A percentile compares a stretch with the other conserved stretches of the same genome.
phyloP scores from a whole-genome alignment of 805 yeast species.

The Metschnikowia cubensis region DNA sequence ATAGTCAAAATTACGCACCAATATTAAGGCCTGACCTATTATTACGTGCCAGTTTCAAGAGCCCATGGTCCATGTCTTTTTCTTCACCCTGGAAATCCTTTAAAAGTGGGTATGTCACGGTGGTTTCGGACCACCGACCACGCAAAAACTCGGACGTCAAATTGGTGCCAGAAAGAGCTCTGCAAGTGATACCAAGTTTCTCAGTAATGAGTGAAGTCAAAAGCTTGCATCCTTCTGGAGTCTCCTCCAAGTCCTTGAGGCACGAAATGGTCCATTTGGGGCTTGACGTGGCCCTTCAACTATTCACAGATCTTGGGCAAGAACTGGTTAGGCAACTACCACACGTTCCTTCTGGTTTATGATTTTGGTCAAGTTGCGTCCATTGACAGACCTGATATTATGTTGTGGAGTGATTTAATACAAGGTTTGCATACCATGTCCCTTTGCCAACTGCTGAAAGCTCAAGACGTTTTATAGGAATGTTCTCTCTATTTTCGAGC shows the following conservation, averaged over 20 bases:
- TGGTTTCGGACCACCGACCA: conserved; percentile 96
- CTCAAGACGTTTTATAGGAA: no score
- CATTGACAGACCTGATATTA: no score
- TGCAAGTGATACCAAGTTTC: conserved; percentile 82
- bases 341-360: no score
- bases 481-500: no score
- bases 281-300: conserved; percentile 70
- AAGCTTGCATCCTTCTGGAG: conserved; percentile 78
- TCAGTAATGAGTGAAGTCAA: conserved; percentile 76
- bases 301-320: conserved; percentile 71
- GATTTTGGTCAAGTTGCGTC: no score
- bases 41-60: conserved; percentile 74
- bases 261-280: conserved; percentile 83
- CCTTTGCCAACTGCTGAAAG: no score
- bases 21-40: no score
- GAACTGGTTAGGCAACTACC: conserved; percentile 98
- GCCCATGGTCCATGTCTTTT: conserved; percentile 63
- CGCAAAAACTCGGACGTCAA: conserved; percentile 95
- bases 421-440: no score
- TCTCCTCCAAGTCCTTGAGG: conserved; percentile 90
- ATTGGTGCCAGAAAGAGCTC: conserved; percentile 96
- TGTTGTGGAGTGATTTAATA: no score
- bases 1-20: no score
- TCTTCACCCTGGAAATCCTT: conserved; percentile 64
- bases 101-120: conserved; percentile 85